These are phyloP conservation scores for Laetiporus sulphureus DNA, from an alignment of 1,284 basidiomycete species.

Conservation along the genomic window DNA sequence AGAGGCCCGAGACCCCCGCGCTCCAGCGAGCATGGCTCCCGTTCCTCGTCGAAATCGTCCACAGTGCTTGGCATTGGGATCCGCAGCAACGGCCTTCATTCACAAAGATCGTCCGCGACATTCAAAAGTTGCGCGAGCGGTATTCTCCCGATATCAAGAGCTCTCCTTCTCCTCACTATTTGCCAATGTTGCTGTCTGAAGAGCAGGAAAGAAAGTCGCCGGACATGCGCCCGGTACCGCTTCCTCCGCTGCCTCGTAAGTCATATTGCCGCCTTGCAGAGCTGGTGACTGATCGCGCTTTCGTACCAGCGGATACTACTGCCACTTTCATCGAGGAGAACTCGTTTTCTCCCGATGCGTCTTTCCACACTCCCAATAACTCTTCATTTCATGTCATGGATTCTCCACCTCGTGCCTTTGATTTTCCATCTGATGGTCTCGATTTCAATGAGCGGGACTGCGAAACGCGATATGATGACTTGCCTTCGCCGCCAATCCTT, in stretches of 20 bases:
- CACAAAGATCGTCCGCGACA: slow-evolving; percentile 32
- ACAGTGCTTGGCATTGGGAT: slow-evolving; percentile 42
- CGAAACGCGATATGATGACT: neutral
- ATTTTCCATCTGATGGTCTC: neutral
- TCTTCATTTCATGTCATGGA: neutral
- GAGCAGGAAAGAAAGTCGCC: slow-evolving; percentile 24
- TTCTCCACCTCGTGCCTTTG: neutral
- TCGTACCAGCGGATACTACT: slow-evolving; percentile 14
- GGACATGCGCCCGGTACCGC: slow-evolving; percentile 31
- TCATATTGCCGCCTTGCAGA: neutral
- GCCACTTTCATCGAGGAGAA: slow-evolving; percentile 16
- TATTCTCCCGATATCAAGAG: slow-evolving; percentile 25
- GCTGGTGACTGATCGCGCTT: neutral
- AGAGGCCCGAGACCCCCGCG: slow-evolving; percentile 44
- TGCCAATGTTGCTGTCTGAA: slow-evolving; percentile 14
- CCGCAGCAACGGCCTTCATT: slow-evolving; percentile 43
- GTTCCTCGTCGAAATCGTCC: slow-evolving; percentile 33
- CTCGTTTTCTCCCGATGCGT: slow-evolving; percentile 14
- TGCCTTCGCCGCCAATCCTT: neutral
- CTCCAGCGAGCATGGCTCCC: slow-evolving; percentile 20
- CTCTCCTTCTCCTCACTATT: slow-evolving; percentile 16
- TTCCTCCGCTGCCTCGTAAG: slow-evolving; percentile 25
- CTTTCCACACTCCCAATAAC: slow-evolving; percentile 12
- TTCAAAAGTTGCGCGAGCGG: slow-evolving; percentile 31
- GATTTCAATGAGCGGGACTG: neutral